Percentiles rank a stretch among this genome's conserved stretches.
These are phyloP conservation scores for Beauveria bassiana DNA, from an alignment of 2,329 filamentous ascomycete genomes.

Conservation along the genomic window DNA sequence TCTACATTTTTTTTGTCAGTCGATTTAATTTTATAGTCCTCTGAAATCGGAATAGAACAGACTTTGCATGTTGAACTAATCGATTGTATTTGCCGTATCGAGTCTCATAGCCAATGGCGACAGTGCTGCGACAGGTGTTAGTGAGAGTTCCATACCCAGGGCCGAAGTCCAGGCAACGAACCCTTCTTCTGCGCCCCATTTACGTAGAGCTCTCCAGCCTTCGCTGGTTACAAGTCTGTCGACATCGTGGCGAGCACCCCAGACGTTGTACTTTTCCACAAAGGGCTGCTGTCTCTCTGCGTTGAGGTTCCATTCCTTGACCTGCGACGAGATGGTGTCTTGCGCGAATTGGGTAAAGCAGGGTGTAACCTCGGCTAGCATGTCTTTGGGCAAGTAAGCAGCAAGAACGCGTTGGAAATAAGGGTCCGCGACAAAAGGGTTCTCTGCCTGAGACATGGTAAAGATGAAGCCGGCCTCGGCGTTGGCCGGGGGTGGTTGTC, in stretches of 20 bases:
- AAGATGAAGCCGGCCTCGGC: conserved; percentile 11
- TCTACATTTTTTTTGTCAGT: not conserved
- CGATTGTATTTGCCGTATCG: conserved; percentile 10
- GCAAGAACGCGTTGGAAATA: conserved; percentile 1
- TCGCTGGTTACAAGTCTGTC: conserved; percentile 13
- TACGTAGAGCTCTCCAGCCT: conserved; percentile 10
- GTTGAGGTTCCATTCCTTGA: conserved; percentile 11
- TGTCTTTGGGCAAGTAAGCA: conserved; percentile 6
- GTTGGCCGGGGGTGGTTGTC: not conserved
- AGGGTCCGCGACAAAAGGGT: conserved; percentile 6
- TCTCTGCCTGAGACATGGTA: conserved; percentile 1
- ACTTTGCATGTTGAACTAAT: conserved; percentile 12
- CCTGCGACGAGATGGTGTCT: conserved; percentile 1
- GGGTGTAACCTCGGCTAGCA: not conserved
- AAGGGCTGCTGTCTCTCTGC: conserved; percentile 12
- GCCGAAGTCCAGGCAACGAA: not conserved
- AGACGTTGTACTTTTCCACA: conserved; percentile 12
- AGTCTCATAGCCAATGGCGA: conserved; percentile 9
- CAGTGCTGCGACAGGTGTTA: not conserved
- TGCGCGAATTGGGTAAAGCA: not conserved
- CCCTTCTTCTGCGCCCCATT: conserved; percentile 12
- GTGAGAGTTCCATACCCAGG: not conserved
- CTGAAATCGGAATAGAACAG: not conserved
- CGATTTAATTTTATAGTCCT: no score
- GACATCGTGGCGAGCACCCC: conserved; percentile 11